Conservation (phyloP, 805 yeast genomes). For the Yamadazyma philogaea region DNA sequence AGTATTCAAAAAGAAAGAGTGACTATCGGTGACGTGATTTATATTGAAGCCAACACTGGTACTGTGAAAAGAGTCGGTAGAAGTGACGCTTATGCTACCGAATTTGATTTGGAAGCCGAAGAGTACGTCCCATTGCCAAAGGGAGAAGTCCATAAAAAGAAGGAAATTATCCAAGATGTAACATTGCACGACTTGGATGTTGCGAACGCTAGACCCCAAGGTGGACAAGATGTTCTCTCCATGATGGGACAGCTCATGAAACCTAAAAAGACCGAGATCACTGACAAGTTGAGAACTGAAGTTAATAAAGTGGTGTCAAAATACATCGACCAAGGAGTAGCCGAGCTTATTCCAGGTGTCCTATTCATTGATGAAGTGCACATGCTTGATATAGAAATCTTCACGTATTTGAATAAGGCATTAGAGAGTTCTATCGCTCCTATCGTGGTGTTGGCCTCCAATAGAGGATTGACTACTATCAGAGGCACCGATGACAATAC, state of each 20-base stretch:
- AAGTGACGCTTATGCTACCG: constrained; percentile 98
- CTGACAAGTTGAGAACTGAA: constrained; percentile 90
- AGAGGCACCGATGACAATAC: constrained; percentile 84
- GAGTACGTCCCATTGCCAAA: constrained; percentile 98
- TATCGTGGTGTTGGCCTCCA: constrained; percentile 91
- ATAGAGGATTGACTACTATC: constrained; percentile 88
- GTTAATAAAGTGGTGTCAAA: constrained; percentile 94
- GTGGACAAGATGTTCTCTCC: constrained; percentile 93
- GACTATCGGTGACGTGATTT: constrained; percentile 92
- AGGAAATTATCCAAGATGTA: constrained; percentile 96
- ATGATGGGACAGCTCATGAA: constrained; percentile 97
- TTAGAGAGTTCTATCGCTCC: constrained; percentile 91
- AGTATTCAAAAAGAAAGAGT: constrained; percentile 93
- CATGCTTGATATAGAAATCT: constrained; percentile 96
- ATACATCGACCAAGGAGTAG: constrained; percentile 97
- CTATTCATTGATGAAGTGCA: constrained; percentile 96
- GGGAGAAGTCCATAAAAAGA: constrained; percentile 97
- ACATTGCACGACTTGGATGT: constrained; percentile 94
- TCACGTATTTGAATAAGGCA: constrained; percentile 91
- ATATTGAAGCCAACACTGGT: constrained; percentile 96
- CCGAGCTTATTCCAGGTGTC: constrained; percentile 97
- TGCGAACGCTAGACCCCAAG: constrained; percentile 93
- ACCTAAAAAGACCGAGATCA: constrained; percentile 94
- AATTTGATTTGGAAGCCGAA: constrained; percentile 96
- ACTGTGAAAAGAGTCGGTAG: constrained; percentile 96